Conservation (phyloP, 306 rosid species). For the Vigna unguiculata region DNA sequence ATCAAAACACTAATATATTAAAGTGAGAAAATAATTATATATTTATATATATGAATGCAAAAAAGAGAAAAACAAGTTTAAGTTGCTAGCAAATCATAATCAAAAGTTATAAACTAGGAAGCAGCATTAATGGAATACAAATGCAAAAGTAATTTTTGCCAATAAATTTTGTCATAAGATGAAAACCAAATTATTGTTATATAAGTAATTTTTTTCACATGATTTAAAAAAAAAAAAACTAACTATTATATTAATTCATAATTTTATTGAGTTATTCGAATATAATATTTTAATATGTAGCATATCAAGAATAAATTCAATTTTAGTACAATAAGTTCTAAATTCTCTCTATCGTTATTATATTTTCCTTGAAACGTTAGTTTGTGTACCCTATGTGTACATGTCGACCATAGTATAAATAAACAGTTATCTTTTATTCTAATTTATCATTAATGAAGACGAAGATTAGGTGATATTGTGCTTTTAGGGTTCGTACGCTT, state of each 20-base stretch:
- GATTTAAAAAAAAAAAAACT: background rate
- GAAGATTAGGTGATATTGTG: conserved; percentile 22
- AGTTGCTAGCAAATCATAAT: too few species aligned
- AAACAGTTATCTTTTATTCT: conserved; percentile 28
- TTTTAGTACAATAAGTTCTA: background rate
- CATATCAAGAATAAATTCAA: conserved; percentile 43
- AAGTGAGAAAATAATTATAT: too few species aligned
- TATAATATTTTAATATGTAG: background rate
- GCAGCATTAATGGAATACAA: too few species aligned
- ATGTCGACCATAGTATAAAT: background rate
- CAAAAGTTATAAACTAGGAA: too few species aligned
- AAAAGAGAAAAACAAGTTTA: too few species aligned
- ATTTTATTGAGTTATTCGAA: background rate
- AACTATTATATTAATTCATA: background rate
- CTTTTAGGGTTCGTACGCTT: background rate
- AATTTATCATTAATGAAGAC: background rate
- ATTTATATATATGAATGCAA: too few species aligned
- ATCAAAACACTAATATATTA: too few species aligned
- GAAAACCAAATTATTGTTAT: too few species aligned
- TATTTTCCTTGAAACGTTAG: background rate
- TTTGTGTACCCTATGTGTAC: background rate
- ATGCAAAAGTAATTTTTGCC: too few species aligned
- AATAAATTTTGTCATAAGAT: too few species aligned
- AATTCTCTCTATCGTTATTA: background rate
- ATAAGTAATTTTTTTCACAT: too few species aligned